These are phyloP conservation scores for Diphasiastrum complanatum DNA, from an alignment of 83 land plant genomes.

Conservation along the genomic window DNA sequence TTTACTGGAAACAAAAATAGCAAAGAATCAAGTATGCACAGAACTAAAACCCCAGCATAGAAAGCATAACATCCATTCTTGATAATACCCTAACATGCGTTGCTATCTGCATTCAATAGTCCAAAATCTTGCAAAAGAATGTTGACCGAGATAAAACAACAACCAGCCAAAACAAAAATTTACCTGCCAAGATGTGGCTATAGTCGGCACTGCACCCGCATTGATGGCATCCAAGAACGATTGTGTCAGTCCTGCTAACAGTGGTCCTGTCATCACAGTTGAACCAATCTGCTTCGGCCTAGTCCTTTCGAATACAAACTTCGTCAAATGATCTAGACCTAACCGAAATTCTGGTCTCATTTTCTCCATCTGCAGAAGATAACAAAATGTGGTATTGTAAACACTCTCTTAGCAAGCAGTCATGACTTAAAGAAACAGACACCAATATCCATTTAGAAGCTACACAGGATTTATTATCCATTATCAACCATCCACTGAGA, in stretches of 20 bases:
- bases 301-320: constrained; percentile 76
- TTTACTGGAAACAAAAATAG: too few relatives aligned
- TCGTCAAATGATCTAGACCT: constrained; percentile 76
- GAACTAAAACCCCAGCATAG: too few relatives aligned
- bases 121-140: constrained; percentile 8
- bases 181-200: constrained; percentile 98
- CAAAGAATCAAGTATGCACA: too few relatives aligned
- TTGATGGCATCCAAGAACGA: constrained; percentile 84
- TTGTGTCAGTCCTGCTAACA: constrained; percentile 78
- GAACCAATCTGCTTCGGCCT: constrained; percentile 88
- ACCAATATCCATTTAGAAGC: neutral
- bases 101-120: neutral
- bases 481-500: neutral
- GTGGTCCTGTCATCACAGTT: constrained; percentile 85
- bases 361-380: constrained; percentile 61
- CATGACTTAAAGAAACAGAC: neutral
- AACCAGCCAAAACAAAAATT: neutral
- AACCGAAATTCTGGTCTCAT: constrained; percentile 73
- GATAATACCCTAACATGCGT: neutral
- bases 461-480: neutral
- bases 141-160: neutral
- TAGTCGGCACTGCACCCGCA: constrained; percentile 93
- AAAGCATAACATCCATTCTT: too few relatives aligned
- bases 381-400: neutral
- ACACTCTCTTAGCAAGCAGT: neutral